Base-by-base conservation (phyloP, 352 stramenopile genomes). In the Pythium insidiosum region DNA sequence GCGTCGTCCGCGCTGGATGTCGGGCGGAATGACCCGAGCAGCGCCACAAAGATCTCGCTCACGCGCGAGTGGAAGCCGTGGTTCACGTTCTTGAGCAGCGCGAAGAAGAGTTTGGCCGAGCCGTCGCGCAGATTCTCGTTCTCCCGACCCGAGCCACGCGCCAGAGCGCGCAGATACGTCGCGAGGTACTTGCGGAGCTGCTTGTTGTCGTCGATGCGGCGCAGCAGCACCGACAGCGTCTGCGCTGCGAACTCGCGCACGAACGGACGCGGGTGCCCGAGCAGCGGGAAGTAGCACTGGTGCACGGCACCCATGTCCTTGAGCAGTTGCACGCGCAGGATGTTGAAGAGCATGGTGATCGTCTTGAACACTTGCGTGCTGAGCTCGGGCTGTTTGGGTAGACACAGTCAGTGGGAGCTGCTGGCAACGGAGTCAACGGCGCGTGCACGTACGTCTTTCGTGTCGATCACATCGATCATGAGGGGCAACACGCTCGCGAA, bases 331-430 rank as follows among this genome's bases (percentile, higher is more conserved):
- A 77, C 61, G 34, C 81, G 72, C 38, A 96, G 56, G 63, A 88
- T 84, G 47, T 68, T 90, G 53, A 96, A 96, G 23, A 95, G 66
- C 71, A 93, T 89, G 21, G 83, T 81, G 15, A 96, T 66, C 31
- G 86, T 93, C 62, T 94, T 92, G 57, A 96, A 96, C 47, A 94
- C 84, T 40, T 92, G 75, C 5, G 83, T 91, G 34, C 81, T 96
- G 19, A 93, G 52, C 38, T 96, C 86, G 1, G 86, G 86, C 69
- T 88, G 36, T 30, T n/a, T n/a, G n/a, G n/a, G n/a, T n/a, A n/a
- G 5, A 40, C 16, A 28, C 10, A 34, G 26, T 46, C 19, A 23
- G 13, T 23, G 20, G 9, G 34, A 19, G 19, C 50, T 23, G 9
- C 7, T 15, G n/a, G 43, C 4, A 37, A 10, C 30, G 16, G 33